phyloP scores from a whole-genome alignment of 2,329 filamentous ascomycete species.

The Dryadomyces quercivorus region DNA sequence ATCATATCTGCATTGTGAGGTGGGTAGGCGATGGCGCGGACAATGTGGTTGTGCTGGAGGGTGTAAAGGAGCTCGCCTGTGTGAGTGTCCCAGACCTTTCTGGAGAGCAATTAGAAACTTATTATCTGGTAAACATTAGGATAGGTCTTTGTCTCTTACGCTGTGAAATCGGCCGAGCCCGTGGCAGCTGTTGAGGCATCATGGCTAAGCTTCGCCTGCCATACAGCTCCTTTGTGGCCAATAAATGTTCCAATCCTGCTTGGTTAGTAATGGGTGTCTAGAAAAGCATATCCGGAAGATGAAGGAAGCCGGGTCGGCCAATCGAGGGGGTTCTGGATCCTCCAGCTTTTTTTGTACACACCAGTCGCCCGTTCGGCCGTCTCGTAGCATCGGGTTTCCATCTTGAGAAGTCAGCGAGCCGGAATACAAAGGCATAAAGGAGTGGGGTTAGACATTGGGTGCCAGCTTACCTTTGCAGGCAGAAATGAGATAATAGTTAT shows the following conservation, averaged over 20 bases:
- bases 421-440: not conserved
- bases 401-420: slow-evolving; percentile 38
- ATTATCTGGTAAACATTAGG: not conserved
- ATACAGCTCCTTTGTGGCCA: slow-evolving; percentile 95
- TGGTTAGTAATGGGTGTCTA: not conserved
- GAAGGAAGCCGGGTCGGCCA: not conserved
- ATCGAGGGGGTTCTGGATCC: not conserved
- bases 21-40: slow-evolving; percentile 83
- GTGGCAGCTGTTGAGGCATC: slow-evolving; percentile 85
- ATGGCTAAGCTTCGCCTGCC: slow-evolving; percentile 83
- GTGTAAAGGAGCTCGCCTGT: slow-evolving; percentile 81
- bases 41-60: slow-evolving; percentile 87
- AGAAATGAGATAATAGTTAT: slow-evolving; percentile 83
- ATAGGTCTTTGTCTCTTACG: slow-evolving; percentile 39
- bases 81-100: slow-evolving; percentile 95
- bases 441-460: not conserved
- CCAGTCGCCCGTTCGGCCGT: slow-evolving; percentile 93
- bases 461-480: slow-evolving; percentile 64
- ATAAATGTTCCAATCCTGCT: slow-evolving; percentile 92
- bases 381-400: slow-evolving; percentile 95
- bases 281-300: not conserved
- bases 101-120: slow-evolving; percentile 21
- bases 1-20: slow-evolving; percentile 71
- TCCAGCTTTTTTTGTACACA: slow-evolving; percentile 23
- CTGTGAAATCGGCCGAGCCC: slow-evolving; percentile 90